A percentile compares a stretch with the other conserved stretches of the same genome.
phyloP scores from a whole-genome alignment of 768 basidiomycete genomes.

The Leccinum barrowsii region DNA sequence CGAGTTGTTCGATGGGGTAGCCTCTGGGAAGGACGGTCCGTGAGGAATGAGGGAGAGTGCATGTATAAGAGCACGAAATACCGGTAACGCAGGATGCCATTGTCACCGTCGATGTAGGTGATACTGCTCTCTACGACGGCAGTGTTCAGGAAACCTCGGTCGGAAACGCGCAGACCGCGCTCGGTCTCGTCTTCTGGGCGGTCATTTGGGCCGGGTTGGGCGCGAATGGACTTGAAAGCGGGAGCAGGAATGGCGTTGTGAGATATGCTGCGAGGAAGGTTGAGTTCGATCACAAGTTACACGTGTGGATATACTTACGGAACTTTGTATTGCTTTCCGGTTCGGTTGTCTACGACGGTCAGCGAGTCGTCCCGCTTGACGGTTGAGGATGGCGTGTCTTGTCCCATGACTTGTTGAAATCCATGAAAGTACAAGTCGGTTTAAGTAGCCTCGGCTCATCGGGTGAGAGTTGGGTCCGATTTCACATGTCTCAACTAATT shows the following conservation, averaged over 20 bases:
- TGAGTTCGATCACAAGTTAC: background rate
- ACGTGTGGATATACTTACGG: constrained; percentile 52
- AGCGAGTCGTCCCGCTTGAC: constrained; percentile 35
- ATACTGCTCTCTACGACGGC: constrained; percentile 78
- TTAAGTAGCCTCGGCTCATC: background rate
- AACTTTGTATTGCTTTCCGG: constrained; percentile 70
- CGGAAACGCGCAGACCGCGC: constrained; percentile 74
- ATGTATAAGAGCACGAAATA: constrained; percentile 21
- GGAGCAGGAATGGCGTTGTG: constrained; percentile 80
- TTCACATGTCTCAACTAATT: background rate
- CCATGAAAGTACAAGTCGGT: background rate
- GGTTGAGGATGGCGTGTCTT: constrained; percentile 20
- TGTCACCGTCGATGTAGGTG: constrained; percentile 90
- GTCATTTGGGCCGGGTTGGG: constrained; percentile 54
- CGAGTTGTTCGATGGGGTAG: constrained; percentile 91
- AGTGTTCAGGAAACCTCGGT: constrained; percentile 81
- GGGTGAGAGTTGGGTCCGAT: background rate
- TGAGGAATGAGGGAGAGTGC: background rate
- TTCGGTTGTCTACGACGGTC: constrained; percentile 80
- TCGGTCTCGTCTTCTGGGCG: constrained; percentile 80
- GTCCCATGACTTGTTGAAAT: constrained; percentile 21
- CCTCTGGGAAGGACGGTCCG: constrained; percentile 46
- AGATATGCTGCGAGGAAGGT: constrained; percentile 49
- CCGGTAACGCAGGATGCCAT: constrained; percentile 80
- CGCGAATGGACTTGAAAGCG: constrained; percentile 74